phyloP scores from a whole-genome alignment of 73 alveolate genomes.

The Paramecium sexaurelia region DNA sequence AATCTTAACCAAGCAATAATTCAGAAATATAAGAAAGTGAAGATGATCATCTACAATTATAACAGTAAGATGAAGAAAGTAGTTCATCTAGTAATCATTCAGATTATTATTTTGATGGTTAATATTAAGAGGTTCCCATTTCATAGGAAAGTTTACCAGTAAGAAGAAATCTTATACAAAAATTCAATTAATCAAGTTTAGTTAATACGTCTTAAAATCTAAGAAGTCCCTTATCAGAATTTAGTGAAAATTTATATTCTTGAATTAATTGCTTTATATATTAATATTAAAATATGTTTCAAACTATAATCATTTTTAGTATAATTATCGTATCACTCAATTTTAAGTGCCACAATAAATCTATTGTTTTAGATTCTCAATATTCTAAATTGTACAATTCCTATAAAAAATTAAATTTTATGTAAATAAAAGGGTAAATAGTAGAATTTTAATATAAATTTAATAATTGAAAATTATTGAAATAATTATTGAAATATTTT shows the following conservation, averaged over 20 bases:
- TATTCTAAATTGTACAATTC: not conserved
- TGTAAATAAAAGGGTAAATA: too few species aligned
- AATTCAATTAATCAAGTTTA: constrained; percentile 43
- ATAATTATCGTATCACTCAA: not conserved
- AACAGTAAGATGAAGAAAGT: not conserved
- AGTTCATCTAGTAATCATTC: constrained; percentile 41
- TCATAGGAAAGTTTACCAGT: not conserved
- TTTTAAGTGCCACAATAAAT: not conserved
- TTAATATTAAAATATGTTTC: not conserved
- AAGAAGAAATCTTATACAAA: constrained; percentile 46
- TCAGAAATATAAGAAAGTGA: not conserved
- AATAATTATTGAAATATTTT: not conserved
- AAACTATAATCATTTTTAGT: not conserved
- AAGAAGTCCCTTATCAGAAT: constrained; percentile 68
- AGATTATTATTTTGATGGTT: constrained; percentile 56
- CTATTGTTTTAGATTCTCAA: not conserved
- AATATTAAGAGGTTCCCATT: constrained; percentile 48
- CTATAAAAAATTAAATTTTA: too few species aligned
- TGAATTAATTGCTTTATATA: constrained; percentile 9
- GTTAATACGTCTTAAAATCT: constrained; percentile 65
- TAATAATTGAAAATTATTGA: too few species aligned
- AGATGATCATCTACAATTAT: not conserved
- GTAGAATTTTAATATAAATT: too few species aligned
- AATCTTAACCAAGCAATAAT: not conserved
- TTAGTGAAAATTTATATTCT: constrained; percentile 66